phyloP scores from a whole-genome alignment of 2,329 filamentous ascomycete species.

The Fusarium sulawesiense region DNA sequence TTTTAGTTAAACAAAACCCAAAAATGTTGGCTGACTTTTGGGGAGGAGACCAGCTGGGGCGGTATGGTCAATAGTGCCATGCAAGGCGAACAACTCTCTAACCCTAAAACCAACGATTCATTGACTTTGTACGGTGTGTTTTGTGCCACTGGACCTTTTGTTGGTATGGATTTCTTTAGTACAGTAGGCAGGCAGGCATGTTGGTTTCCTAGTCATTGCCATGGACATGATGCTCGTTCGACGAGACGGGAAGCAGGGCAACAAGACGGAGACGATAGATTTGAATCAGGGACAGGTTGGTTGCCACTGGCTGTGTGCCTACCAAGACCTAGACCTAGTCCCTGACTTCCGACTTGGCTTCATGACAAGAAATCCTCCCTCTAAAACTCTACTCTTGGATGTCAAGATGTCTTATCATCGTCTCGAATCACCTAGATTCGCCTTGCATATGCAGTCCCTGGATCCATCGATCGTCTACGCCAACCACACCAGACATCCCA shows the following conservation, averaged over 20 bases:
- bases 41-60: constrained; percentile 16
- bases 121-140: constrained; percentile 17
- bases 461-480: constrained; percentile 21
- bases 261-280: constrained; percentile 13
- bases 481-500: constrained; percentile 26
- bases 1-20: constrained; percentile 32
- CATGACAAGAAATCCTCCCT: neutral
- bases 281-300: constrained; percentile 26
- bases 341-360: constrained; percentile 6
- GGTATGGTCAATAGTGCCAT: constrained; percentile 42
- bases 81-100: constrained; percentile 32
- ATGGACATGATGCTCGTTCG: constrained; percentile 4
- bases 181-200: constrained; percentile 9
- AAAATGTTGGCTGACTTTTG: constrained; percentile 17
- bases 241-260: constrained; percentile 24
- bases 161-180: neutral
- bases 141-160: constrained; percentile 1
- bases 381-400: neutral
- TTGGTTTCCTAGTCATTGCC: constrained; percentile 9
- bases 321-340: constrained; percentile 6
- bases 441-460: constrained; percentile 36
- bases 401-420: constrained; percentile 28
- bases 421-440: constrained; percentile 30
- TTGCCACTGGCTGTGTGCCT: constrained; percentile 12
- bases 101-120: constrained; percentile 31